Base-by-base conservation (phyloP, 768 basidiomycete species). In the Gyrodon lividus region DNA sequence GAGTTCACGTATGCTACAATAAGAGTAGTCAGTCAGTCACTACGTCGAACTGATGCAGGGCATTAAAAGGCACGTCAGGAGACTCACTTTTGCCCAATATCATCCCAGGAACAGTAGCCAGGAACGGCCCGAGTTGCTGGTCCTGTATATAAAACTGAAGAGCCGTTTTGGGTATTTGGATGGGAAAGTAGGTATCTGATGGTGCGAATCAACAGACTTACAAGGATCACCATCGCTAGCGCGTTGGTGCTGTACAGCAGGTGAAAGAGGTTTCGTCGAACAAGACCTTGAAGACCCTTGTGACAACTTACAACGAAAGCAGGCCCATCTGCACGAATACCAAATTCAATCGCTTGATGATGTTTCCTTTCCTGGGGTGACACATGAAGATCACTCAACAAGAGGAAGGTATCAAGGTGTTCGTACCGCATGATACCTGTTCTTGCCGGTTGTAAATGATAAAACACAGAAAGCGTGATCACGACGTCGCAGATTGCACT, bases 311-410 rank as follows among this genome's bases (percentile, higher is more conserved):
- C 62, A 43, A 54, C 5, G 53, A 49, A 19, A 63, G 40, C 17
- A 61, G 17, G 17, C 62, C 59, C 59, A 61, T 61, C 26, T 64
- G 47, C 3, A 61, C 22, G 37, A 63, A 60, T 2, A 64, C 22
- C 8, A 5, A 6, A 1, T 51, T 57, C 34, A 61, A 30, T 34
- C 23, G 43, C 43, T 39, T 51, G 51, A 65, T 52, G n/a, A 49
- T 56, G 20, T 53, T 12, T 5, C 35, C 44, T 31, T n/a, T 48
- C 35, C 55, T 61, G 28, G 23, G 5, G n/a, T 14, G 1, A 14
- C 23, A 6, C 3, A 20, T 33, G 39, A 20, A 10, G 38, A 6
- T 14, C 5, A 13, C 20, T 1, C 9, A 9, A 30, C 0, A 22
- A 28, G 13, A 10, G 6, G 26, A 23, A 30, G 13, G 31, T 19